A percentile compares a stretch with the other conserved stretches of the same genome.
phyloP scores from a whole-genome alignment of 495 filamentous ascomycete genomes.

The Apiosordaria backusii region DNA sequence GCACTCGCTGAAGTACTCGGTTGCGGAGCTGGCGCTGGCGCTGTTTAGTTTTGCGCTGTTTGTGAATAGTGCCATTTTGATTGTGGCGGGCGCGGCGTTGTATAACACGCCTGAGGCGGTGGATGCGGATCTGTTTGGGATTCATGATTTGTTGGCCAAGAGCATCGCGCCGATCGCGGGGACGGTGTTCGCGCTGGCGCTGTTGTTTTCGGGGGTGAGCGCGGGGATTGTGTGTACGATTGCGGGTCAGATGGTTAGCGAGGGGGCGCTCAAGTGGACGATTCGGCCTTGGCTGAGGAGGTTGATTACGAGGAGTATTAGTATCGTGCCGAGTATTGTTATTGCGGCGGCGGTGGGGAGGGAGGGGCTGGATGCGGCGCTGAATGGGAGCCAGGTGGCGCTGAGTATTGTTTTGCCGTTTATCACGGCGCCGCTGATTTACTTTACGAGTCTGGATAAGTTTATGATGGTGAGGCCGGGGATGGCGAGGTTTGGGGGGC shows the following conservation, averaged over 20 bases:
- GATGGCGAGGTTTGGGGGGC: constrained; percentile 27
- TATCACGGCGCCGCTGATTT: constrained; percentile 77
- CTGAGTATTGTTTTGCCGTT: constrained; percentile 79
- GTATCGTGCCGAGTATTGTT: constrained; percentile 72
- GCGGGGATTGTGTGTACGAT: constrained; percentile 60
- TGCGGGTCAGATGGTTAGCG: constrained; percentile 56
- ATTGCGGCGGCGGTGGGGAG: constrained; percentile 62
- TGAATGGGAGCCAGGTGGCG: constrained; percentile 66
- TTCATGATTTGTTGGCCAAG: constrained; percentile 68
- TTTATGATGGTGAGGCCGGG: constrained; percentile 69
- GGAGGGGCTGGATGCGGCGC: constrained; percentile 9
- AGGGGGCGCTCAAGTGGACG: constrained; percentile 61
- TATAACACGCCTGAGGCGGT: constrained; percentile 55
- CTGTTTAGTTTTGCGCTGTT: constrained; percentile 94
- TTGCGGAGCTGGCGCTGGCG: constrained; percentile 67
- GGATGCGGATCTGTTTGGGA: constrained; percentile 74
- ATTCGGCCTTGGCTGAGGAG: constrained; percentile 50
- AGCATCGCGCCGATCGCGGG: constrained; percentile 69
- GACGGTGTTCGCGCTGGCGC: constrained; percentile 54
- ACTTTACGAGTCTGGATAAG: constrained; percentile 74
- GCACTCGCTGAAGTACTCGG: constrained; percentile 75
- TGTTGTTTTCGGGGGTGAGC: constrained; percentile 51
- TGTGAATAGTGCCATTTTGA: constrained; percentile 87
- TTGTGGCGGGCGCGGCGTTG: constrained; percentile 78
- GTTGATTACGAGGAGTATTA: constrained; percentile 56